Evolutionary conservation across 2,329 filamentous ascomycete species (phyloP), one percentile per base, ranked within the genome.

Genomic region (Fusarium bulbicola): DNA sequence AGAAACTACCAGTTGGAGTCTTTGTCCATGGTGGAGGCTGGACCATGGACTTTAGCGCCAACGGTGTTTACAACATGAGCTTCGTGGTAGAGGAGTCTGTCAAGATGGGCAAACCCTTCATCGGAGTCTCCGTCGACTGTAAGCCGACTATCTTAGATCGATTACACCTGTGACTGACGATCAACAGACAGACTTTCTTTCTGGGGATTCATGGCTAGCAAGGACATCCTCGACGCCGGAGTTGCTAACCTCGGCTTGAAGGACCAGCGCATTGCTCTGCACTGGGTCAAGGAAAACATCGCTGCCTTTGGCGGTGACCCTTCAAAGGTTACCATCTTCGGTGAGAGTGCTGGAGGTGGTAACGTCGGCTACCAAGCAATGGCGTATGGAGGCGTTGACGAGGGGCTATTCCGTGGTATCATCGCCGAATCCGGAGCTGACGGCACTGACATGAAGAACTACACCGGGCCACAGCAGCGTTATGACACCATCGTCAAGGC

Each of bases 41-140:
- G 68, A 59, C 60, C 0, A 69, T 65, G 76, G 87, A 87, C 7
- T 83, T 84, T 5, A 68, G 83, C 75, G 47, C 75, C 73, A 85
- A 89, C 53, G 78, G 83, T 14, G 83, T 87, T 32, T 92, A 92
- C 76, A 92, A 92, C 74, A 82, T 91, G 65, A 88, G 87, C 20
- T 88, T 86, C 66, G 86, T 92, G 54, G 87, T 92, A 2, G 84
- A 67, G 81, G 84, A 30, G 79, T 84, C 34, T 10, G 73, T 74
- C 36, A 77, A 77, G 46, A 62, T 59, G 8, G 71, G 71, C 24
- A 77, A 77, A 21, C 75, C 75, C 11, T 69, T 77, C 12, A 57
- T 77, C 3, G 75, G 45, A 4, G 64, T 77, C 4, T 77, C 75
- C 1, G 40, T 77, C 1, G 75, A 77, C 13, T 76, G 74, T 77